Evolutionary conservation across 495 filamentous ascomycete species (phyloP).

Genomic region (Talaromyces thailandensis): DNA sequence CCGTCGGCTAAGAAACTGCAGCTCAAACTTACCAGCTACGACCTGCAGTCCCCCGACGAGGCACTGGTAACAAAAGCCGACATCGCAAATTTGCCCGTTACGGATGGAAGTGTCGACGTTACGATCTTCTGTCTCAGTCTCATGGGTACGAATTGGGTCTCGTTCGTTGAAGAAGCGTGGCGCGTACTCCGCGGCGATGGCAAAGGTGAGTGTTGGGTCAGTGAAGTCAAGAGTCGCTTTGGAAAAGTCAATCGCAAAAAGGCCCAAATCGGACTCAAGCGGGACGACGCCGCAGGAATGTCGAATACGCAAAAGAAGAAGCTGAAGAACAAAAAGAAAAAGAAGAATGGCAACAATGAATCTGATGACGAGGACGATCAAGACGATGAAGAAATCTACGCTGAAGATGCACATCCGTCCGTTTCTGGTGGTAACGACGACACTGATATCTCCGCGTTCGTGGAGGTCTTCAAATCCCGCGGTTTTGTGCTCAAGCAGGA

Average conservation of each 20-base stretch:
- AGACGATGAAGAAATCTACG: constrained; percentile 37
- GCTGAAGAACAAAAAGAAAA: constrained; percentile 26
- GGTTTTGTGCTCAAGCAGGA: constrained; percentile 65
- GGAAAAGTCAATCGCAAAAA: constrained; percentile 50
- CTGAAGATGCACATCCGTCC: constrained; percentile 33
- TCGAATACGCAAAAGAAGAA: constrained; percentile 48
- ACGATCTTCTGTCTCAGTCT: constrained; percentile 90
- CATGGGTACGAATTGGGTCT: constrained; percentile 98
- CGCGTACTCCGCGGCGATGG: constrained; percentile 66
- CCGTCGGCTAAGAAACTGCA: constrained; percentile 49
- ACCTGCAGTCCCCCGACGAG: constrained; percentile 49
- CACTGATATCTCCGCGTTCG: constrained; percentile 82
- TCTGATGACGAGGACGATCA: constrained; percentile 23
- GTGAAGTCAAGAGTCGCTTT: constrained; percentile 92
- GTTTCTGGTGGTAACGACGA: constrained; percentile 38
- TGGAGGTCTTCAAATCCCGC: constrained; percentile 66
- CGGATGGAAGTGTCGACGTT: constrained; percentile 65
- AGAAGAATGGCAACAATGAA: constrained; percentile 23
- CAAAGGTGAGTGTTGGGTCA: constrained; percentile 92
- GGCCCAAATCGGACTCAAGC: constrained; percentile 51
- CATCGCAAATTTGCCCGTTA: constrained; percentile 70
- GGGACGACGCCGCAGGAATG: constrained; percentile 44
- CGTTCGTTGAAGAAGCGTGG: constrained; percentile 92
- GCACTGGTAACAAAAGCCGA: constrained; percentile 78
- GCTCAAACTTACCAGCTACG: constrained; percentile 59